Percentiles rank a stretch among this genome's conserved stretches.
These are phyloP conservation scores for Leccinum uliginosum DNA, from an alignment of 768 basidiomycete genomes.

Conservation along the genomic window DNA sequence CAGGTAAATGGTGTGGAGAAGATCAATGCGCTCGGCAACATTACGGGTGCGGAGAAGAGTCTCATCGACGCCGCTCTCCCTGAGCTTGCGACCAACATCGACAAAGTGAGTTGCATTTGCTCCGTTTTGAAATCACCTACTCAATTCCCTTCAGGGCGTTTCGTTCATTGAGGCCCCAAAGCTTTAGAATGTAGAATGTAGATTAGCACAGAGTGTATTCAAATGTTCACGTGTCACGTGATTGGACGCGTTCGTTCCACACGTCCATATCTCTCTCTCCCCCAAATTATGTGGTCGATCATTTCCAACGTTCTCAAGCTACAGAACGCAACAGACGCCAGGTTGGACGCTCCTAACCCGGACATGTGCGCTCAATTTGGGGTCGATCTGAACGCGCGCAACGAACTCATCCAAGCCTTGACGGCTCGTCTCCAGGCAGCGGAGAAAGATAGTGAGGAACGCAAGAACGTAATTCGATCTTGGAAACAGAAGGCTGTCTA, in stretches of 20 bases:
- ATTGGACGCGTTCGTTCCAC: background rate
- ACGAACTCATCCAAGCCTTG: slow-evolving; percentile 65
- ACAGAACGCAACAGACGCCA: slow-evolving; percentile 26
- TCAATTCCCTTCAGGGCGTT: slow-evolving; percentile 18
- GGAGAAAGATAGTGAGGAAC: slow-evolving; percentile 63
- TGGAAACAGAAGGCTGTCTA: slow-evolving; percentile 81
- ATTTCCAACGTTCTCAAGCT: slow-evolving; percentile 52
- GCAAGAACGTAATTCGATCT: slow-evolving; percentile 45
- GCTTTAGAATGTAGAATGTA: slow-evolving; percentile 19
- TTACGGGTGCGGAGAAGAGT: slow-evolving; percentile 67
- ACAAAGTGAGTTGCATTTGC: slow-evolving; percentile 46
- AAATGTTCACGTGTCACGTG: background rate
- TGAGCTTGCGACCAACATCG: slow-evolving; percentile 72
- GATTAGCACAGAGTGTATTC: slow-evolving; percentile 5
- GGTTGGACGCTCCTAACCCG: slow-evolving; percentile 7
- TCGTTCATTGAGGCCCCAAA: slow-evolving; percentile 25
- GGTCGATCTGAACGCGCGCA: slow-evolving; percentile 66
- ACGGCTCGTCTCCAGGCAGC: slow-evolving; percentile 47
- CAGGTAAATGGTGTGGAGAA: slow-evolving; percentile 78
- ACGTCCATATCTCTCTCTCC: background rate
- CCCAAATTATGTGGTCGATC: slow-evolving; percentile 56
- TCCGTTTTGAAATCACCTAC: background rate
- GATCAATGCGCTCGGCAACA: slow-evolving; percentile 74
- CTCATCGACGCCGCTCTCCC: slow-evolving; percentile 79
- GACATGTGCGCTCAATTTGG: slow-evolving; percentile 77